A percentile compares a stretch with the other conserved stretches of the same genome.
Conservation (phyloP, 2,329 filamentous ascomycete species). For the Rhinocladiella similis region DNA sequence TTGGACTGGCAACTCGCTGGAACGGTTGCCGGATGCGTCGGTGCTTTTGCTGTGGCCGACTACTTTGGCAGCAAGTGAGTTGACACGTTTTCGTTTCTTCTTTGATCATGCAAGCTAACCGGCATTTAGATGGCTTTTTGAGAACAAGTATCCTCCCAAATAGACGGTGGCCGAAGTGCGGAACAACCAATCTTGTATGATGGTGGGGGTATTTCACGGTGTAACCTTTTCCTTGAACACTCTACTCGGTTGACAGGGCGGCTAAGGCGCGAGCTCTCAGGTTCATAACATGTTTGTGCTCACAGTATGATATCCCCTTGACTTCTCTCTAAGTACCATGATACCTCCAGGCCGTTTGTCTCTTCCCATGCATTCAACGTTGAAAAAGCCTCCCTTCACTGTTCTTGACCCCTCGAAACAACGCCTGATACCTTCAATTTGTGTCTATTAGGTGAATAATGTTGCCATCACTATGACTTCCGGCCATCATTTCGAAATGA, state of each 20-base stretch:
- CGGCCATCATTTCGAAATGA: background rate
- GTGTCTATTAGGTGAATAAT: too few species aligned
- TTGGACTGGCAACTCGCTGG: constrained; percentile 49
- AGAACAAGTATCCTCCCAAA: constrained; percentile 53
- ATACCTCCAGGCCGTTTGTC: background rate
- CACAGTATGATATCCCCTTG: constrained; percentile 24
- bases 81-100: background rate
- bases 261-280: constrained; percentile 18
- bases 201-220: constrained; percentile 8
- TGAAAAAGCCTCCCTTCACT: too few species aligned
- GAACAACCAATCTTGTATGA: background rate
- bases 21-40: constrained; percentile 43
- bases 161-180: constrained; percentile 29
- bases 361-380: background rate
- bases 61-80: constrained; percentile 53
- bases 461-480: background rate
- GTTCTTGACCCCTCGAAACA: too few species aligned
- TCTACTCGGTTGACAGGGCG: constrained; percentile 24
- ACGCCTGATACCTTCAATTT: too few species aligned
- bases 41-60: constrained; percentile 46
- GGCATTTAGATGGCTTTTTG: constrained; percentile 46
- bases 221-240: constrained; percentile 14
- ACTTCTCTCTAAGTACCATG: background rate
- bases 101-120: constrained; percentile 3
- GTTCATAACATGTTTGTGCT: constrained; percentile 16